Evolutionary conservation across 225 moss, liverwort and hornwort species (phyloP), one percentile per base, ranked within the genome.

Genomic region (Bryoerythrophyllum caledonicum): DNA sequence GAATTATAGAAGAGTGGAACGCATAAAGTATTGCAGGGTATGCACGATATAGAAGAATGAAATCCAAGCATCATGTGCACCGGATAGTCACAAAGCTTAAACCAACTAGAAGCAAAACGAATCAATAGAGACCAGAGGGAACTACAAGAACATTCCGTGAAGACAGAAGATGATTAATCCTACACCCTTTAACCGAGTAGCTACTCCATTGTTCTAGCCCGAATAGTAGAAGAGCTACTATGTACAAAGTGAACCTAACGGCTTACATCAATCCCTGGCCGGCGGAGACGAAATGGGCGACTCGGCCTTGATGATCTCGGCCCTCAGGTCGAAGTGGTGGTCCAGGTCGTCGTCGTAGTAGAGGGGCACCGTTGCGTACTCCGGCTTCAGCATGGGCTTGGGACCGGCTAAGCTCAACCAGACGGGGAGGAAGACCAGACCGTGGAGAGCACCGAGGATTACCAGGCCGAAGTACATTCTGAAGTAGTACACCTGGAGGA

Each of bases 391-490:
- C 79, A 84, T 76, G 6, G 86, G 3, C 48, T 86, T 84, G 65
- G 95, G 95, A 21, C 95, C 95, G 48, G 82, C 76, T 71, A 91
- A 82, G 82, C 95, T 96, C 76, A 96, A 78, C 79, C 93, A 79
- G 70, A 96, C 96, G 5, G 96, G 96, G 46, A 96, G 79, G 84
- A 96, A 92, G 44, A 96, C 78, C 32, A 96, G 92, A 60, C 96
- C 96, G 63, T 96, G 96, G 15, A 96, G 81, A 34, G 94, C 96
- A 48, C 96, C 96, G 41, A 96, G 23, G 7, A 96, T 69, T 64
- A 96, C 96, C 32, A 96, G 81, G 27, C 91, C 88, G 9, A 96
- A 67, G 60, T 92, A 96, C 96, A 96, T 96, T 49, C 96, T 86
- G 85, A 96, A 96, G 77, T 94, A 96, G 78, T 96, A 96, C 30